Evolutionary conservation across 805 yeast species (phyloP).

Genomic region (Saturnispora bothae): DNA sequence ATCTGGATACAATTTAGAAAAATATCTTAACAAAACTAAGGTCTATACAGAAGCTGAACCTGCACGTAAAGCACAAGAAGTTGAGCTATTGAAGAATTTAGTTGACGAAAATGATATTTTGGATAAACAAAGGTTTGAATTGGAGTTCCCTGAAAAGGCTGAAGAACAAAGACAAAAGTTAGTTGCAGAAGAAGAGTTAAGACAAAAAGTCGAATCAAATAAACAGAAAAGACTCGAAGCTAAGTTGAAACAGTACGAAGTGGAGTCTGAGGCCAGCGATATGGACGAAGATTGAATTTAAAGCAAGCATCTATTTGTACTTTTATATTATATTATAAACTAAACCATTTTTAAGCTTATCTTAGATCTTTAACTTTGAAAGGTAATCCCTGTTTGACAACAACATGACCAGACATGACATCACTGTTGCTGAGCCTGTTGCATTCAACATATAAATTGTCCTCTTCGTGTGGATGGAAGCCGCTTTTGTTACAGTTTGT

Average conservation of each 20-base stretch:
- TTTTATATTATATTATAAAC: not conserved
- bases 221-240: conserved; percentile 1
- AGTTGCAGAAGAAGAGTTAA: conserved; percentile 4
- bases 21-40: conserved; percentile 55
- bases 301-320: not conserved
- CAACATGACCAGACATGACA: conserved; percentile 37
- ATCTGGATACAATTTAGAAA: conserved; percentile 62
- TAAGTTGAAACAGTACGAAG: not conserved
- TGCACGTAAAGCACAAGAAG: conserved; percentile 36
- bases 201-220: conserved; percentile 4
- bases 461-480: conserved; percentile 54
- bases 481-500: conserved; percentile 40
- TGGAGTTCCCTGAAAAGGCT: conserved; percentile 19
- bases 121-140: conserved; percentile 22
- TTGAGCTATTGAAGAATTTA: conserved; percentile 19
- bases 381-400: conserved; percentile 34
- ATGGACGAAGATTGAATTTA: conserved; percentile 5
- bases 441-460: conserved; percentile 39
- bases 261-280: conserved; percentile 8
- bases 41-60: conserved; percentile 41
- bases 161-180: conserved; percentile 10
- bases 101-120: conserved; percentile 25
- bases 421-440: conserved; percentile 24
- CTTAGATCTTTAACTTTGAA: conserved; percentile 42
- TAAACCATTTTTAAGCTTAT: not conserved